Evolutionary conservation across 2,329 filamentous ascomycete genomes (phyloP).

Genomic region (Teratosphaeria zuluensis): DNA sequence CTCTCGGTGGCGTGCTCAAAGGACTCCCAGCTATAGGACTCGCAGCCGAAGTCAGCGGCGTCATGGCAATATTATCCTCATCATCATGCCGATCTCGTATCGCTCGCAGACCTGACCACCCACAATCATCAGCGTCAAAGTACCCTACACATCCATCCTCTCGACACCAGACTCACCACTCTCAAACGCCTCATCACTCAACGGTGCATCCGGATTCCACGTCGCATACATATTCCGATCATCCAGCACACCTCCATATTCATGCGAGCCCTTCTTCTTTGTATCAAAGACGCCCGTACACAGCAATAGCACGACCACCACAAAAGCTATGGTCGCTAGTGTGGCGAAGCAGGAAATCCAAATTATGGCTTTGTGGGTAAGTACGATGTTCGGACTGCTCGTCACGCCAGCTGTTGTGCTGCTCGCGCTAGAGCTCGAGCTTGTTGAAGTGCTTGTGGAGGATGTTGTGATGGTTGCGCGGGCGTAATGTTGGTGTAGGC

Average conservation of each 20-base stretch:
- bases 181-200: neutral
- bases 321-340: constrained; percentile 4
- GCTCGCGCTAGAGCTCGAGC: neutral
- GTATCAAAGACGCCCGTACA: constrained; percentile 1
- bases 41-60: neutral
- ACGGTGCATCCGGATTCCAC: constrained; percentile 4
- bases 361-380: constrained; percentile 5
- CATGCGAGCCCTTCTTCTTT: neutral
- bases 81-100: neutral
- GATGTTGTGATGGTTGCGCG: neutral
- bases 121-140: neutral
- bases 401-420: neutral
- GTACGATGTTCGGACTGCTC: neutral
- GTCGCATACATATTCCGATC: constrained; percentile 5
- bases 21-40: neutral
- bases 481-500: neutral
- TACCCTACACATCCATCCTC: neutral
- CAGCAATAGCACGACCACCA: constrained; percentile 3
- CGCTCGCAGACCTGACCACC: neutral
- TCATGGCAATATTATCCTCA: neutral
- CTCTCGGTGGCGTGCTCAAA: neutral
- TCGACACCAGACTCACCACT: neutral
- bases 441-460: neutral
- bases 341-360: constrained; percentile 5
- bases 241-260: constrained; percentile 3